A percentile compares a stretch with the other conserved stretches of the same genome.
Conservation (phyloP, 2,329 filamentous ascomycete species). For the Alternaria sp. region DNA sequence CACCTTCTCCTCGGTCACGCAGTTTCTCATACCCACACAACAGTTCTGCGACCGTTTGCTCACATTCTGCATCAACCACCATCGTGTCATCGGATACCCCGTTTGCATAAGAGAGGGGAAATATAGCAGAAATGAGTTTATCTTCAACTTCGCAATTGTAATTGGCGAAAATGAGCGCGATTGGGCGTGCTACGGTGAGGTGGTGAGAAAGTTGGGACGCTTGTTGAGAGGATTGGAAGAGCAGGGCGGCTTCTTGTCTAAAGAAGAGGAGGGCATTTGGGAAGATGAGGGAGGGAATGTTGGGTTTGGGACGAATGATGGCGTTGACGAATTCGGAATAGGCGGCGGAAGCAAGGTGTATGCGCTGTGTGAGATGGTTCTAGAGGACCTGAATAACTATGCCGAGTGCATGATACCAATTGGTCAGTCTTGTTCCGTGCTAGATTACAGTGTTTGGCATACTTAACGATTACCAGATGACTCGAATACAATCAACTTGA, state of each 20-base stretch:
- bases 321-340: conserved; percentile 35
- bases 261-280: conserved; percentile 58
- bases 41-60: conserved; percentile 94
- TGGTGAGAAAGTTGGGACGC: conserved; percentile 84
- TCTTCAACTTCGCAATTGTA: conserved; percentile 96
- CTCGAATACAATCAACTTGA: conserved; percentile 94
- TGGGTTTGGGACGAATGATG: conserved; percentile 16
- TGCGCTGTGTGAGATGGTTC: conserved; percentile 81
- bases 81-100: conserved; percentile 85
- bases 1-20: conserved; percentile 84
- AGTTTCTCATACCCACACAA: conserved; percentile 94
- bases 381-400: conserved; percentile 96
- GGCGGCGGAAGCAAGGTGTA: conserved; percentile 62
- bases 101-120: conserved; percentile 80
- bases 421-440: conserved; percentile 62
- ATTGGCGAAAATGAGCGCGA: conserved; percentile 72
- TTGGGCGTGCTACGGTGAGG: conserved; percentile 80
- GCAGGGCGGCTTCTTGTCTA: conserved; percentile 83
- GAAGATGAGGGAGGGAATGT: conserved; percentile 36
- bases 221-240: conserved; percentile 91
- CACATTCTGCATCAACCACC: conserved; percentile 76
- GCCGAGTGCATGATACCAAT: conserved; percentile 99
- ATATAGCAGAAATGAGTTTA: conserved; percentile 94
- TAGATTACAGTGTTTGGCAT: neutral
- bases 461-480: conserved; percentile 68